Conservation (phyloP, 257 asterid genomes). For the Salvia splendens region DNA sequence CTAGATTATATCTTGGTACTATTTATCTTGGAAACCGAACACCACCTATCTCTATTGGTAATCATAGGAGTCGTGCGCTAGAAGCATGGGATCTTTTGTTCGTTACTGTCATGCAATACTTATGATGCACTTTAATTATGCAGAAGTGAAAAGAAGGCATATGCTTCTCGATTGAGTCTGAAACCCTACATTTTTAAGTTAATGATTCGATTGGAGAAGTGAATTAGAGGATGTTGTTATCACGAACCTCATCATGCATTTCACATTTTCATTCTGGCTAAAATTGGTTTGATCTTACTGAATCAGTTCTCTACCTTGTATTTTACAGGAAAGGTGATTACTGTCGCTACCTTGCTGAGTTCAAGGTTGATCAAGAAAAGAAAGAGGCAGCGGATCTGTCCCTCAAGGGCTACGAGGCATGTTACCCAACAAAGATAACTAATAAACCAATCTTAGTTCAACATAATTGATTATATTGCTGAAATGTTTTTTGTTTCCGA, state of each 20-base stretch:
- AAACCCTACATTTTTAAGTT: constrained; percentile 10
- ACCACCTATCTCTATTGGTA: too few species aligned
- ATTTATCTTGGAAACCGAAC: too few species aligned
- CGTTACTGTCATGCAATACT: constrained; percentile 1
- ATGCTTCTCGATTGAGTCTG: neutral
- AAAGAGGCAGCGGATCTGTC: constrained; percentile 88
- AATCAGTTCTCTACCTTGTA: constrained; percentile 15
- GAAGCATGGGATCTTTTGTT: neutral
- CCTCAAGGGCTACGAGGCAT: constrained; percentile 82
- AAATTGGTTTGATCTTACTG: constrained; percentile 14
- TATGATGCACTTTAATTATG: neutral
- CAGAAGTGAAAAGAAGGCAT: neutral
- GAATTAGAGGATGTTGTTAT: constrained; percentile 2
- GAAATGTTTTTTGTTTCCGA: neutral
- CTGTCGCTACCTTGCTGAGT: constrained; percentile 87
- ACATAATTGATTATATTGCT: constrained; percentile 19
- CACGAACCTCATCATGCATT: neutral
- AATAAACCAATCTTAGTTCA: neutral
- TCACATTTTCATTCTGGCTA: neutral
- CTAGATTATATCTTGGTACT: too few species aligned
- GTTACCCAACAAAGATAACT: constrained; percentile 12
- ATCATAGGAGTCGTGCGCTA: too few species aligned
- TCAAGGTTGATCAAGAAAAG: constrained; percentile 70
- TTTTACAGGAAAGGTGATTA: constrained; percentile 87
- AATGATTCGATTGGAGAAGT: constrained; percentile 13